Conservation (phyloP, 345 rosid species). For the Nasturtium officinale region DNA sequence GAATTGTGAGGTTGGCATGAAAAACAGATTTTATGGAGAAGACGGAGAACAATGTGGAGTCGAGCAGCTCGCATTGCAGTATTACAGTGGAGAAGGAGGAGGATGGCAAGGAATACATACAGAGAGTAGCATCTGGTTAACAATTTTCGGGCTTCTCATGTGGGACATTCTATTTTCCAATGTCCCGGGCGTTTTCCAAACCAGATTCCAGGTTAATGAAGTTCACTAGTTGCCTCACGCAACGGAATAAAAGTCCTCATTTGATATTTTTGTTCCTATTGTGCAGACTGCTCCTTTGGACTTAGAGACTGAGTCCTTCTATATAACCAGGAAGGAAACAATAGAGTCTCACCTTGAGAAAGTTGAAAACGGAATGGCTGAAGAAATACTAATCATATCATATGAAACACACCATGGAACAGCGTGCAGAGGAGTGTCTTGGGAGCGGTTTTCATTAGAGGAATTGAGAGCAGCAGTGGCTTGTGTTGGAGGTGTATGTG, state of each 20-base stretch:
- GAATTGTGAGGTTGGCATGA: constrained; percentile 75
- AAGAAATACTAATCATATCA: constrained; percentile 75
- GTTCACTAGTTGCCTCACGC: neutral
- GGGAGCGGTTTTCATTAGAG: constrained; percentile 73
- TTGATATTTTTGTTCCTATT: constrained; percentile 1
- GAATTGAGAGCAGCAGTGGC: constrained; percentile 84
- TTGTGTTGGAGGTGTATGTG: constrained; percentile 70
- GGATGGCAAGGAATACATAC: constrained; percentile 85
- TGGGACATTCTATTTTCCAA: constrained; percentile 83
- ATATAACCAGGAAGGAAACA: constrained; percentile 52
- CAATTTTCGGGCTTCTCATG: constrained; percentile 86
- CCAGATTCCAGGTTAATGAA: constrained; percentile 71
- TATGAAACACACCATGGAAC: constrained; percentile 75
- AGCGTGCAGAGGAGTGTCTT: constrained; percentile 75
- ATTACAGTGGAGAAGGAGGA: constrained; percentile 84
- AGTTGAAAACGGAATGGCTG: constrained; percentile 73
- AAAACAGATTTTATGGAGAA: constrained; percentile 84
- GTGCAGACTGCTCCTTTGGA: constrained; percentile 87
- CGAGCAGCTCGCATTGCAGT: constrained; percentile 90
- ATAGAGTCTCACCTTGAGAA: constrained; percentile 64
- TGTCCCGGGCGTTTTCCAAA: constrained; percentile 73
- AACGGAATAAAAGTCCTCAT: neutral
- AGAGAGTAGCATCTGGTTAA: constrained; percentile 93
- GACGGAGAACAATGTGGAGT: constrained; percentile 93
- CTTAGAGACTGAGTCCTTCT: constrained; percentile 72